Evolutionary conservation across 371 early-diverging fungal species (phyloP).

Genomic region (Cokeromyces recurvatus): DNA sequence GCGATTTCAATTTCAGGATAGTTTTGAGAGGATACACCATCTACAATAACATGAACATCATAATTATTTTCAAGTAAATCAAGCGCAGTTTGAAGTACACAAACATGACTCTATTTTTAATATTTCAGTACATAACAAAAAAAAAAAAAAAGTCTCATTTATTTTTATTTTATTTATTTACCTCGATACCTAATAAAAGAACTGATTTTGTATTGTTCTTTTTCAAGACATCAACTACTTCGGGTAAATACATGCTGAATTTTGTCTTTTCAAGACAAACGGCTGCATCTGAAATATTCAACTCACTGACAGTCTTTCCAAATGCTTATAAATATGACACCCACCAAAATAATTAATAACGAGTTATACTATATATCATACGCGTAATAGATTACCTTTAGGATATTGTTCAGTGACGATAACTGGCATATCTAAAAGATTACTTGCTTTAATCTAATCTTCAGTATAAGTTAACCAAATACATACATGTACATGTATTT

Average conservation of each 20-base stretch:
- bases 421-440: constrained; percentile 74
- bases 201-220: constrained; percentile 60
- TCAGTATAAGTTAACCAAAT: background rate
- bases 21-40: constrained; percentile 90
- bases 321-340: constrained; percentile 52
- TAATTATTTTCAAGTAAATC: constrained; percentile 74
- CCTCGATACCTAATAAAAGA: constrained; percentile 92
- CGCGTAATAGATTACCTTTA: constrained; percentile 66
- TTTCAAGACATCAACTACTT: constrained; percentile 57
- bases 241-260: constrained; percentile 87
- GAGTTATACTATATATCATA: no score
- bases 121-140: background rate
- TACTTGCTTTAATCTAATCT: constrained; percentile 55
- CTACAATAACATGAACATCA: constrained; percentile 84
- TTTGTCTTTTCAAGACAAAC: constrained; percentile 68
- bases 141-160: background rate
- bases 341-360: no score
- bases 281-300: constrained; percentile 64
- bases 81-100: constrained; percentile 86
- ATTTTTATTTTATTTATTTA: constrained; percentile 16
- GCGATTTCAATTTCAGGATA: constrained; percentile 82
- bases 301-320: constrained; percentile 76
- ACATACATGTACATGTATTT: background rate
- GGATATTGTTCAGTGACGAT: constrained; percentile 90
- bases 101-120: constrained; percentile 76